These are phyloP conservation scores for Clonostachys chloroleuca DNA, from an alignment of 2,329 filamentous ascomycete genomes.

Conservation along the genomic window DNA sequence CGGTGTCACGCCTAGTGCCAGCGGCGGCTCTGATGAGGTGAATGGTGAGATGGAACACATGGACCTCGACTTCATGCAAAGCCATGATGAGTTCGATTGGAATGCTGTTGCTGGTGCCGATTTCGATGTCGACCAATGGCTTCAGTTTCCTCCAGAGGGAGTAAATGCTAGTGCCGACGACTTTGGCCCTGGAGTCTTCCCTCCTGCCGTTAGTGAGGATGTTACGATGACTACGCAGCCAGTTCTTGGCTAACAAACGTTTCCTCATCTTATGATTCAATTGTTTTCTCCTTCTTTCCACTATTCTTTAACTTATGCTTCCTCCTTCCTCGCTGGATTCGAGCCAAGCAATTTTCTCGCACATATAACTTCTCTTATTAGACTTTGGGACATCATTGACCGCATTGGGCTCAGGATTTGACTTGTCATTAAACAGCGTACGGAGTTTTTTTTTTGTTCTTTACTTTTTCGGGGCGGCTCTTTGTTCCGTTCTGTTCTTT, in stretches of 20 bases:
- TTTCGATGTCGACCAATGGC: constrained; percentile 55
- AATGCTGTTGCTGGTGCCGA: constrained; percentile 45
- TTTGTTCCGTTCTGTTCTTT: constrained; percentile 3
- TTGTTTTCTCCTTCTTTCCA: not conserved
- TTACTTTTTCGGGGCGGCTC: constrained; percentile 1
- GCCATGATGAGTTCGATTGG: constrained; percentile 49
- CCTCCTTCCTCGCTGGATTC: not conserved
- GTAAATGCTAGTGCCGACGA: constrained; percentile 5
- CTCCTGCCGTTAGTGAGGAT: not conserved
- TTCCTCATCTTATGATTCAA: not conserved
- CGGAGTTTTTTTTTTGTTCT: not conserved
- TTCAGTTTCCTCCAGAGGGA: constrained; percentile 51
- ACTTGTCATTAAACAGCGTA: too few species aligned
- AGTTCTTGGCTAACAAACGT: not conserved
- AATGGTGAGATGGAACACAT: constrained; percentile 24
- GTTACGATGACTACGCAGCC: not conserved
- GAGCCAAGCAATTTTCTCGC: not conserved
- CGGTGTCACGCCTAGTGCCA: constrained; percentile 40
- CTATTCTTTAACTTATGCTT: not conserved
- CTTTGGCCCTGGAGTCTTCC: not conserved
- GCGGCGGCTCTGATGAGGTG: constrained; percentile 33
- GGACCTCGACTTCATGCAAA: constrained; percentile 41
- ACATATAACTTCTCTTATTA: not conserved
- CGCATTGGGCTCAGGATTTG: too few species aligned
- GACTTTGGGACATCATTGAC: too few species aligned